These are phyloP conservation scores for Citrus medica DNA, from an alignment of 345 rosid genomes.

Conservation along the genomic window DNA sequence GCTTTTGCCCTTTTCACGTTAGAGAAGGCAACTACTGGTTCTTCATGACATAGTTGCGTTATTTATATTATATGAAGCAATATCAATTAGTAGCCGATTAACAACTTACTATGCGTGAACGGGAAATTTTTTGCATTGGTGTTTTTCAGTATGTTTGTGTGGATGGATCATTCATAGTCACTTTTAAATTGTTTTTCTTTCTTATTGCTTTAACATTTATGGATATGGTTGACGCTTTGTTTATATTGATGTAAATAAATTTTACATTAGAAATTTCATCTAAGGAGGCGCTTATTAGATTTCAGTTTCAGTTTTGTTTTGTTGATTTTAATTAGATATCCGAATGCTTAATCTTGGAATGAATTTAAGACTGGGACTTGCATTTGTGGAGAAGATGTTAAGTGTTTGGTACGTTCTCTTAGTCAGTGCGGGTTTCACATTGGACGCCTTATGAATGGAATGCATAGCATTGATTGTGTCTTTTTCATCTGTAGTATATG, in stretches of 20 bases:
- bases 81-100: neutral
- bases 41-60: neutral
- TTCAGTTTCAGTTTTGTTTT: neutral
- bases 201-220: neutral
- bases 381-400: neutral
- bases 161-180: neutral
- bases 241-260: neutral
- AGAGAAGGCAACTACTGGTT: neutral
- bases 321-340: neutral
- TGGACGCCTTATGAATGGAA: neutral
- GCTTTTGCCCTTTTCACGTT: neutral
- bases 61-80: neutral
- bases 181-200: no score
- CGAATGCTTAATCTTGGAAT: neutral
- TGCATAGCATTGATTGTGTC: neutral
- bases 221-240: neutral
- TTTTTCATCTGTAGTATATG: neutral
- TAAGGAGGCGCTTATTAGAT: neutral
- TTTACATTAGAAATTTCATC: neutral
- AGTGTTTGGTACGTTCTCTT: neutral
- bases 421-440: neutral
- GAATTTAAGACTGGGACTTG: neutral
- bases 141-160: neutral
- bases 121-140: neutral
- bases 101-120: neutral